Conservation (phyloP, 139 green algal genomes). For the Marvania coccoides region DNA sequence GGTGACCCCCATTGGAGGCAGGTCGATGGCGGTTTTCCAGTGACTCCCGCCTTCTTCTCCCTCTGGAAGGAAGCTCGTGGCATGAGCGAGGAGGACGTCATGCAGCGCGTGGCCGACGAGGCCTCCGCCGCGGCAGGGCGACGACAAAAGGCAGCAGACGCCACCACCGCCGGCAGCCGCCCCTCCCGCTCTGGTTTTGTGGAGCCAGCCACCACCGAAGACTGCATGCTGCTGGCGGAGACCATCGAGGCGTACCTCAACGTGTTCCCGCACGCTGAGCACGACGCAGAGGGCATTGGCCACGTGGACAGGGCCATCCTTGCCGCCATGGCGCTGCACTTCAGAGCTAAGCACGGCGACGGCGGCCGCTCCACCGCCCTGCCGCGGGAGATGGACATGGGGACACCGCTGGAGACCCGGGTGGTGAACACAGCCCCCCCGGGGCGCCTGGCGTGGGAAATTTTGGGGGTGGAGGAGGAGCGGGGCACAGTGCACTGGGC, state of each 20-base stretch:
- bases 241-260: constrained; percentile 19
- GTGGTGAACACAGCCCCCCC: constrained; percentile 23
- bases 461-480: constrained; percentile 24
- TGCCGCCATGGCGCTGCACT: neutral
- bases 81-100: no score
- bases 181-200: no score
- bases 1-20: no score
- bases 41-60: no score
- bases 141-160: no score
- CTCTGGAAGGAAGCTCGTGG: no score
- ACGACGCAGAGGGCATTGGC: neutral
- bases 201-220: neutral
- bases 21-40: no score
- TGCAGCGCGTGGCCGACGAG: no score
- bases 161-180: no score
- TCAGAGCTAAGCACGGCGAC: neutral
- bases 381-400: neutral
- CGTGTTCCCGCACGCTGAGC: neutral
- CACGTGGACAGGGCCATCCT: neutral
- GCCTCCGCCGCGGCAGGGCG: no score
- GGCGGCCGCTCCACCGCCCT: neutral
- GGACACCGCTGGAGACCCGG: neutral
- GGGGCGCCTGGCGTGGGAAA: constrained; percentile 21
- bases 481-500: constrained; percentile 15
- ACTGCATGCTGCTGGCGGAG: constrained; percentile 10